Evolutionary conservation across 441 rosid genomes (phyloP), one percentile per base, ranked within the genome.

Genomic region (Metrosideros polymorpha): DNA sequence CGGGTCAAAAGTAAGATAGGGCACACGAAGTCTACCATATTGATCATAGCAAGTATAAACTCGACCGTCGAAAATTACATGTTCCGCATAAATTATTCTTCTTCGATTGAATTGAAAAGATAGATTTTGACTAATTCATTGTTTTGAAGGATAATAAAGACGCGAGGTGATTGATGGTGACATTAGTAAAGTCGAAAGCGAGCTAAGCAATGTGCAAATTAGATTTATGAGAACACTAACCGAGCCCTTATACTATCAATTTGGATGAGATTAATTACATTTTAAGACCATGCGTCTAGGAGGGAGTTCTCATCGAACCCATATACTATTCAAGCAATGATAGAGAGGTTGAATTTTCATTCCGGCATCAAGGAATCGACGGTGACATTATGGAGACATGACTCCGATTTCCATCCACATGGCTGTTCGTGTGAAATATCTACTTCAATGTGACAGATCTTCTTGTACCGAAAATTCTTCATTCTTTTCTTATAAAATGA

Each of bases 361-460:
- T 66, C 0, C 3, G 0, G 35, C 7, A 12, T 66, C 6, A 22
- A 2, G 15, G 2, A 39, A 71, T 71, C 3, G 17, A 0, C 3
- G 6, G 14, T 35, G 5, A 39, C 39, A 17, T 39, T 22, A 12
- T 9, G 47, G n/a, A 22, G 47, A 66, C 7, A 12, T 22, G 1
- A 71, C 4, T 39, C n/a, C 1, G 5, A 39, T 71, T 35, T 39
- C n/a, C n/a, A 10, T 71, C 4, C 9, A 9, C 77, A 35, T 9
- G 45, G 45, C 77, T 25, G 12, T 12, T 25, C 24, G 2, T 9
- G 59, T 25, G 59, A 55, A 35, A 6, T 39, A 22, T 39, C 79
- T 39, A 5, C 17, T 71, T 22, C 9, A 71, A 39, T 10, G 22
- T 24, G 79, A 22, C 79, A 22, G 47, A 22, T 71, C n/a, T 22